These are phyloP conservation scores for Podospora sp. DNA, from an alignment of 495 filamentous ascomycete genomes.

Conservation along the genomic window DNA sequence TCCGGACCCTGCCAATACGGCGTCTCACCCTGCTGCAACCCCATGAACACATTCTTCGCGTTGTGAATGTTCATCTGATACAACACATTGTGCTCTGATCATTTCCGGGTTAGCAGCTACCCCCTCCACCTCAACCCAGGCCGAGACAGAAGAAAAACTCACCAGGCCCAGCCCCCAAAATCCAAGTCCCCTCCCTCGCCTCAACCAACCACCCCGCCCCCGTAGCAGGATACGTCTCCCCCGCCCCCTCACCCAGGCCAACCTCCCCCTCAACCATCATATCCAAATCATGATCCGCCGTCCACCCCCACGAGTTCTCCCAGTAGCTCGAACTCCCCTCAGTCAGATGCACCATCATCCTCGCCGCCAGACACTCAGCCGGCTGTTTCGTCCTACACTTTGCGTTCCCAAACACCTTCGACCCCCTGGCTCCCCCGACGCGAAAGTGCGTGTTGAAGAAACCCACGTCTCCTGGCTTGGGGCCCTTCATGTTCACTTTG, in stretches of 20 bases:
- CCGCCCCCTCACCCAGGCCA: not conserved
- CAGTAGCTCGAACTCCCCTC: slow-evolving; percentile 62
- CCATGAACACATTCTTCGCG: slow-evolving; percentile 50
- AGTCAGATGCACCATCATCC: slow-evolving; percentile 70
- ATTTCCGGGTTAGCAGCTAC: not conserved
- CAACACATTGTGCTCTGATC: slow-evolving; percentile 48
- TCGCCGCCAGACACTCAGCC: slow-evolving; percentile 58
- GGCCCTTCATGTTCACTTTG: slow-evolving; percentile 61
- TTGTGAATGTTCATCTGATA: slow-evolving; percentile 56
- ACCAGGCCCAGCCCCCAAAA: slow-evolving; percentile 27
- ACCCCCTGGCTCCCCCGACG: slow-evolving; percentile 51
- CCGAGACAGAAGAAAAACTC: not conserved
- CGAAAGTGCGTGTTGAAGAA: slow-evolving; percentile 62
- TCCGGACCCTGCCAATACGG: slow-evolving; percentile 52
- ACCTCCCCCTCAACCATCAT: not conserved
- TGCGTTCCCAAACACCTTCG: slow-evolving; percentile 40
- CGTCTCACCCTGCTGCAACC: slow-evolving; percentile 49
- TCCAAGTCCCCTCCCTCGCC: slow-evolving; percentile 24
- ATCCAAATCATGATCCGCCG: slow-evolving; percentile 80
- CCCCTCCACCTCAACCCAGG: not conserved
- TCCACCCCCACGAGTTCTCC: slow-evolving; percentile 83
- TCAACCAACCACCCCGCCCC: slow-evolving; percentile 28
- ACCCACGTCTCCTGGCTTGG: slow-evolving; percentile 55
- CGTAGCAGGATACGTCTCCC: not conserved
- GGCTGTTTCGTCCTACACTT: slow-evolving; percentile 34